phyloP scores from a whole-genome alignment of 306 rosid species.

The Chamaecrista fasciculata region DNA sequence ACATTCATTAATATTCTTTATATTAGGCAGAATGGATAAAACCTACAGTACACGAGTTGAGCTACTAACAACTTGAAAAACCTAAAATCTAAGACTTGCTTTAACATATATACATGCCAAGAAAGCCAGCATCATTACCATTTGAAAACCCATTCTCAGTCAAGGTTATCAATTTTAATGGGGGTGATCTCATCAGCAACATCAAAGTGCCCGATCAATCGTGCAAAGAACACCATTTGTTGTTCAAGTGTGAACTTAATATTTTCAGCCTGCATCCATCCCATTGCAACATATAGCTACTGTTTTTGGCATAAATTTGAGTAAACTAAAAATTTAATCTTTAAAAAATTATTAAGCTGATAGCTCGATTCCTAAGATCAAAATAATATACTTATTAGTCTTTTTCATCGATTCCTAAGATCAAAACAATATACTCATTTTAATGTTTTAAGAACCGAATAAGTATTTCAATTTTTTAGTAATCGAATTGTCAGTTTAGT shows the following conservation, averaged over 20 bases:
- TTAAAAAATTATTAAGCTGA: no score
- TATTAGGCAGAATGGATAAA: background rate
- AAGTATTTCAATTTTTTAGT: no score
- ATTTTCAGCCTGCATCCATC: slow-evolving; percentile 76
- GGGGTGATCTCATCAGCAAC: slow-evolving; percentile 89
- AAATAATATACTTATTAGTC: no score
- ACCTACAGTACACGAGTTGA: background rate
- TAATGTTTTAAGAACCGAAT: no score
- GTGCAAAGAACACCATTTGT: slow-evolving; percentile 97
- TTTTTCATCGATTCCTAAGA: no score
- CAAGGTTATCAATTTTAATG: slow-evolving; percentile 74
- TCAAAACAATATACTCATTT: no score
- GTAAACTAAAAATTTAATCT: no score
- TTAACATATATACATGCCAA: background rate
- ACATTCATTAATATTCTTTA: background rate
- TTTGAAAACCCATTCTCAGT: slow-evolving; percentile 21
- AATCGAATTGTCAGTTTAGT: no score
- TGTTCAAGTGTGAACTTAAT: slow-evolving; percentile 90
- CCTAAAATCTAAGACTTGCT: background rate
- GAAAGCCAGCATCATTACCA: slow-evolving; percentile 30
- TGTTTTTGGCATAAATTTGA: background rate
- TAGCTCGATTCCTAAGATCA: no score
- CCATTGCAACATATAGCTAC: slow-evolving; percentile 23
- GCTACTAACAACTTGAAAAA: background rate
- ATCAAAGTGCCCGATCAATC: slow-evolving; percentile 68